Evolutionary conservation across 2,329 filamentous ascomycete genomes (phyloP), one percentile per base, ranked within the genome.

Genomic region (Diaporthe vaccinii): DNA sequence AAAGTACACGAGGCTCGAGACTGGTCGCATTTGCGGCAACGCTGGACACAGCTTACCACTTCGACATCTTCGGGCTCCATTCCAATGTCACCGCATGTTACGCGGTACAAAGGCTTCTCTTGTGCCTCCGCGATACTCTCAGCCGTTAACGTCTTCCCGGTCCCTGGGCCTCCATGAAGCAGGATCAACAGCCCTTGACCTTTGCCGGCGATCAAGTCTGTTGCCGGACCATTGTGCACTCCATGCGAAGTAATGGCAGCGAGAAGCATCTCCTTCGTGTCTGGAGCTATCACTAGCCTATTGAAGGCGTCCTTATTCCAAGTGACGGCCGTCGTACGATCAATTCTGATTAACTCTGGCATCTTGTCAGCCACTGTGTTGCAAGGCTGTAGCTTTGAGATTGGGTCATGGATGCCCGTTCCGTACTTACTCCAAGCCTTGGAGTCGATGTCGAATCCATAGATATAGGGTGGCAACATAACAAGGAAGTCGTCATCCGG

Each of bases 181-280:
- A 53, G 9, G 22, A 53, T 53, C 49, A 53, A 53, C 0, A 53
- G 49, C 49, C 49, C 49, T 25, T 53, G 49, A 14, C 49, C 49
- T 53, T 53, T 53, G 49, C 49, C 49, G 49, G 49, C 49, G n/a
- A 53, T 53, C 12, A 53, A 53, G n/a, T 53, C 49, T 25, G 49
- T 14, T 25, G 49, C 2, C 0, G 49, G 49, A 25, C n/a, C 49
- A 53, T 1, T 53, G 5, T 53, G 49, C 49, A n/a, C 49, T 25
- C n/a, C 49, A 25, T 53, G 49, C 12, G 49, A 53, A 14, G 49
- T 53, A 2, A 53, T 25, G 22, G 49, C 49, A 53, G 49, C 49
- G 9, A 53, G n/a, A 53, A 53, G 49, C 49, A 53, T 53, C n/a
- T 53, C 49, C n/a, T 53, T 53, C n/a, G 49, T 53, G n/a, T 53